A percentile compares a stretch with the other conserved stretches of the same genome.
Evolutionary conservation across 2,329 filamentous ascomycete species (phyloP).

Genomic region (Colletotrichum melonis): DNA sequence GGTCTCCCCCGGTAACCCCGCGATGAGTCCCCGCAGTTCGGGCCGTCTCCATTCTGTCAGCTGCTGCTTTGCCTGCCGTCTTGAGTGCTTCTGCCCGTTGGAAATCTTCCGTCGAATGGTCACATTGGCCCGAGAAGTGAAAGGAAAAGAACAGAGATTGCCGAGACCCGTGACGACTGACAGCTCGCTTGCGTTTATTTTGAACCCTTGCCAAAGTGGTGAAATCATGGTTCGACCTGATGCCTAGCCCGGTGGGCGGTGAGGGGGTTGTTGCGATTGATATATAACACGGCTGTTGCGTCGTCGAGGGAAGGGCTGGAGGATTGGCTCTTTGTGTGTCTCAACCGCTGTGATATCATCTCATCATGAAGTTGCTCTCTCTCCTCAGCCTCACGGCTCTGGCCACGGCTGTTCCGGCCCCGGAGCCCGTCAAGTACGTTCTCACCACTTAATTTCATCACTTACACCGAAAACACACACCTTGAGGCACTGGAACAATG

Average conservation of each 20-base stretch:
- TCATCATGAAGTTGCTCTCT: slow-evolving; percentile 19
- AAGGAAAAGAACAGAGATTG: not conserved
- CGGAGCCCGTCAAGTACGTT: slow-evolving; percentile 20
- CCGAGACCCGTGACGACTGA: slow-evolving; percentile 24
- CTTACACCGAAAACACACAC: no score
- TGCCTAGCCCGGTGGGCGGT: slow-evolving; percentile 9
- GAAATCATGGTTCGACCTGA: not conserved
- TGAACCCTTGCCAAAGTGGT: slow-evolving; percentile 5
- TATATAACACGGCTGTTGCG: not conserved
- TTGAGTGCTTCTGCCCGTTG: not conserved
- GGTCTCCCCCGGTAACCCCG: slow-evolving; percentile 26
- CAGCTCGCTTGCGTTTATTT: slow-evolving; percentile 21
- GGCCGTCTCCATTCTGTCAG: not conserved
- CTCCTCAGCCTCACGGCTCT: slow-evolving; percentile 26
- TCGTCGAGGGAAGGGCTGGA: not conserved
- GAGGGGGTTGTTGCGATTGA: not conserved
- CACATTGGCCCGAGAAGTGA: slow-evolving; percentile 2
- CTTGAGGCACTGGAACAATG: no score
- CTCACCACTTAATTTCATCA: not conserved
- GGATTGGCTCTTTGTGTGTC: no score
- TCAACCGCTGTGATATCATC: not conserved
- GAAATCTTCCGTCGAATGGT: slow-evolving; percentile 25
- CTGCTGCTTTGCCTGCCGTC: not conserved
- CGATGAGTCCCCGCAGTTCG: slow-evolving; percentile 22
- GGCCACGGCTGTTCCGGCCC: slow-evolving; percentile 6